Base-by-base conservation (phyloP, 495 filamentous ascomycete species). In the Bombardia bombarda region DNA sequence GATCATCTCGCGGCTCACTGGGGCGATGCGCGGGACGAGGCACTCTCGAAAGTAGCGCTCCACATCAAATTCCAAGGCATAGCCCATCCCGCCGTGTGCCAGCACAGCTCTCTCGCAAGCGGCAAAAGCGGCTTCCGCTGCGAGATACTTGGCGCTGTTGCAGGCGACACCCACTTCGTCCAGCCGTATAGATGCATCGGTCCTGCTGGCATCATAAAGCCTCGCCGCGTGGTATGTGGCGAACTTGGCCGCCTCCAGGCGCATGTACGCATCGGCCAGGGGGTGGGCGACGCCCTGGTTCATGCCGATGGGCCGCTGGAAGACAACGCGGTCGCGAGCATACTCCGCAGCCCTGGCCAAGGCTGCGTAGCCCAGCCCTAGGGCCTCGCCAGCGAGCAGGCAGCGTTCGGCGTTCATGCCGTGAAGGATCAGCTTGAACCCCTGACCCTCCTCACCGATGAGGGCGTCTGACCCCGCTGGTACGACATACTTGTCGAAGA, bases 361-460 rank as follows among this genome's bases (percentile, higher is more conserved):
- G 2, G 84, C 84, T 0, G 75, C 82, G 50, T 88, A 88, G 1
- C 85, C 86, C 4, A 89, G 67, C 4, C 86, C 84, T 3, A 89
- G 63, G 0, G 86, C 83, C 69, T 89, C 85, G 30, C 83, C 86
- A 12, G 83, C 84, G 0, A 88, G 68, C 3, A 88, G 73, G 54
- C 81, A 84, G 22, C 85, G 75, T 60, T 90, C 86, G 4, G 84
- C 83, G 47, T 88, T 90, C 85, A 90, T 85, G 18, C 86, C 85
- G 58, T 88, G 84, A 5, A 89, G 69, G 30, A 90, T 66, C 45
- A 84, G 84, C 48, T 79, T 79, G 69, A 88, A 89, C 3, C 85
- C 85, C 42, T 84, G 67, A 32, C 76, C 78, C 53, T 88, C 84
- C 18, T 74, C 48, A 2, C 84, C 85, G 32, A 89, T 80, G 3